Conservation (phyloP, 345 rosid genomes). For the Raphanus sativus region DNA sequence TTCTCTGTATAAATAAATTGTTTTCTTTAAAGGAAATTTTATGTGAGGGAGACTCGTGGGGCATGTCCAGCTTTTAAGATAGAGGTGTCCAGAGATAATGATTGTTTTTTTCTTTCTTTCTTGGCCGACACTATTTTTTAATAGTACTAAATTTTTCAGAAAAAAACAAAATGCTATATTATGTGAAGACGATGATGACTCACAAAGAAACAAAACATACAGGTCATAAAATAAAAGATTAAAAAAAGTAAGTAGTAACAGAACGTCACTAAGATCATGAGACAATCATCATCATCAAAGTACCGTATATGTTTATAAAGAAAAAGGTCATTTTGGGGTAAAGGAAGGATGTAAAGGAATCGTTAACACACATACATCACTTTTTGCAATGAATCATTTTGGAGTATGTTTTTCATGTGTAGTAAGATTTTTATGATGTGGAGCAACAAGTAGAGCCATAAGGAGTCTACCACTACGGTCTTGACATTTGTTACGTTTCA, state of each 20-base stretch:
- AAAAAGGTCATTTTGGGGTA: not conserved
- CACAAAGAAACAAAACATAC: not conserved
- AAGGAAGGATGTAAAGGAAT: not conserved
- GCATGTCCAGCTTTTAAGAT: conserved; percentile 5
- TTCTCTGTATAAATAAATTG: not conserved
- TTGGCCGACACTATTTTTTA: not conserved
- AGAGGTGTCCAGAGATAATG: not conserved
- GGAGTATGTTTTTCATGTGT: not conserved
- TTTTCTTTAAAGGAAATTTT: not conserved
- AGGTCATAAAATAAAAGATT: not conserved
- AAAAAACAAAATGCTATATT: not conserved
- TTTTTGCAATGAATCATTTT: not conserved
- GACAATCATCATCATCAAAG: not conserved
- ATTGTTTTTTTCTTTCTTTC: not conserved
- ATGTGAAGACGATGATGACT: not conserved
- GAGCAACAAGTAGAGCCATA: not conserved
- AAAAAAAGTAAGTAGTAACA: too few relatives aligned
- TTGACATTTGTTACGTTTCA: too few relatives aligned
- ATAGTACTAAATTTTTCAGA: not conserved
- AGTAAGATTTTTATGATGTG: not conserved
- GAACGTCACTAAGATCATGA: not conserved
- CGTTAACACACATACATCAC: not conserved
- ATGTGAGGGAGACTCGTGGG: conserved; percentile 15
- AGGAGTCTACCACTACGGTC: not conserved
- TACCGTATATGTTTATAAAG: not conserved